Base-by-base conservation (phyloP, 1,284 basidiomycete genomes). In the Cerioporus squamosus region DNA sequence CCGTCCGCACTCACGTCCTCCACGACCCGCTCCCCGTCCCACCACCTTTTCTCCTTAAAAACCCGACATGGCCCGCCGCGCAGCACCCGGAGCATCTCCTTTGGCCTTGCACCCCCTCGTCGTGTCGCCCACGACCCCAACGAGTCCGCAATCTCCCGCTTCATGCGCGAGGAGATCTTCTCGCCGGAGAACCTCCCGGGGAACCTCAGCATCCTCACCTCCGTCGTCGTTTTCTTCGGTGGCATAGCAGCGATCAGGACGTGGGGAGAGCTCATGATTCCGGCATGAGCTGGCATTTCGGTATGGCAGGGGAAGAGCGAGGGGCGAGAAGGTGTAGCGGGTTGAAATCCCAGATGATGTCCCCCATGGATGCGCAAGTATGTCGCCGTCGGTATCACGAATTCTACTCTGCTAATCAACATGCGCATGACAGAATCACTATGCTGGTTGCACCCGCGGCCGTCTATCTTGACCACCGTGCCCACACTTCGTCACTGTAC, bases 241-340 rank as follows among this genome's bases (percentile, higher is more conserved):
- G 88, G 89, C 5, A 84, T 92, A 58, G 71, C 85, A 49, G 81
- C 77, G 12, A 81, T 86, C 31, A 81, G 90, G 72, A 81, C 81
- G 24, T 92, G 85, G 84, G 90, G 90, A n/a, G 88, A 89, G 46
- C 70, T 90, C 53, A 81, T 91, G 75, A 81, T 91, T 22, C 88
- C 87, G 45, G 82, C 82, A 40, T 89, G 71, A 76, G 42, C 48
- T 6, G 33, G 26, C 39, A 42, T 15, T 23, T 15, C 58, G 55
- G 50, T 20, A 36, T 40, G 51, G 23, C 31, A 49, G 36, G 9
- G 20, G 18, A n/a, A 23, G 20, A 38, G 22, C 17, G 46, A 20
- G 33, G 33, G 31, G 36, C 33, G 36, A 49, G 10, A 20, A n/a
- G n/a, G n/a, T n/a, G n/a, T 38, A 29, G 5, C 18, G 29, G 22